These are phyloP conservation scores for Elsinoe arachidis DNA, from an alignment of 2,329 filamentous ascomycete genomes.

Conservation along the genomic window DNA sequence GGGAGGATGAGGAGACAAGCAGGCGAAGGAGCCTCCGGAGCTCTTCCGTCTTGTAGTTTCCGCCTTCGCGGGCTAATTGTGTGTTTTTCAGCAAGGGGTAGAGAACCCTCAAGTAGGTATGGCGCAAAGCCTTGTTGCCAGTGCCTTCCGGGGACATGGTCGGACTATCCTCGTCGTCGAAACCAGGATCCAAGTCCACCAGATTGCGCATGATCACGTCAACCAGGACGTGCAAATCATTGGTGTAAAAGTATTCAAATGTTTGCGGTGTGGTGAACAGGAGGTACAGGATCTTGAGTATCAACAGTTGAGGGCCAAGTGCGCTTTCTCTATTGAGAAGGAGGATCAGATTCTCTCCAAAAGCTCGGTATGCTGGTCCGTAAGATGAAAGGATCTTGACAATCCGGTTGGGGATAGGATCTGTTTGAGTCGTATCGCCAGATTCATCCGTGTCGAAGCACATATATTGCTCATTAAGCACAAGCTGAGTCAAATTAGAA, in stretches of 20 bases:
- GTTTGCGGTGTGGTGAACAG: constrained; percentile 87
- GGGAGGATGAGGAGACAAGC: constrained; percentile 40
- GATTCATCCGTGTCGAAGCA: constrained; percentile 51
- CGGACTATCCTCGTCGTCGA: constrained; percentile 28
- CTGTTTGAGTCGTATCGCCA: not conserved
- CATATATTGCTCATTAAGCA: constrained; percentile 98
- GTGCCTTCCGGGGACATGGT: constrained; percentile 19
- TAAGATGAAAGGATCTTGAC: constrained; percentile 81
- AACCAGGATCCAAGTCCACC: constrained; percentile 86
- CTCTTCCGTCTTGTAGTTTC: constrained; percentile 86
- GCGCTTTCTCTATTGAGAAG: constrained; percentile 89
- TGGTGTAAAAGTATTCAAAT: constrained; percentile 97
- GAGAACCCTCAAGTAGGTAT: constrained; percentile 89
- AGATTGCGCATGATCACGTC: constrained; percentile 96
- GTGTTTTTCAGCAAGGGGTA: constrained; percentile 87
- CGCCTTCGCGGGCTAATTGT: constrained; percentile 67
- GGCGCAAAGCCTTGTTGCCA: constrained; percentile 52
- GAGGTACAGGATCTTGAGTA: constrained; percentile 88
- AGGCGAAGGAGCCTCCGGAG: constrained; percentile 67
- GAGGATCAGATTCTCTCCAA: constrained; percentile 94
- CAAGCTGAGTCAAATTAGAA: constrained; percentile 51
- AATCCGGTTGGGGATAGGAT: constrained; percentile 73
- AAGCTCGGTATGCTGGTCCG: constrained; percentile 77
- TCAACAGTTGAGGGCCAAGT: constrained; percentile 88
- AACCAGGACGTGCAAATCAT: constrained; percentile 85